phyloP scores from a whole-genome alignment of 192 early-diverging fungal genomes.

The Coemansia asiatica region DNA sequence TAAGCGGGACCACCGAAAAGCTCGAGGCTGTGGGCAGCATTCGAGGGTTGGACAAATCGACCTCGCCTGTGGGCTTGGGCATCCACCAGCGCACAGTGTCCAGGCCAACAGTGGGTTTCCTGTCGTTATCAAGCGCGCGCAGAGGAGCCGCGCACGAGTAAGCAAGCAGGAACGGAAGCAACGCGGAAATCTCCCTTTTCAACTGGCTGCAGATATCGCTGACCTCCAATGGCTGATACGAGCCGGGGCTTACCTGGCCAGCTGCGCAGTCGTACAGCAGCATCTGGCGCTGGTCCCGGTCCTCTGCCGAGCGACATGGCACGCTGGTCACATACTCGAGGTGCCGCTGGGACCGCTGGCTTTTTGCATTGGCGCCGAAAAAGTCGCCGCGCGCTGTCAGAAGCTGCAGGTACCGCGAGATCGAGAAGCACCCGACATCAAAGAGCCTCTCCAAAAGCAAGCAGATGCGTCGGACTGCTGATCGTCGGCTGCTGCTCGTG shows the following conservation, averaged over 20 bases:
- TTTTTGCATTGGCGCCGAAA: slow-evolving; percentile 14
- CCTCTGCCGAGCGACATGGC: slow-evolving; percentile 1
- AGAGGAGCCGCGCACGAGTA: slow-evolving; percentile 23
- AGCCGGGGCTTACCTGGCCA: neutral
- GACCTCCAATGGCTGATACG: neutral
- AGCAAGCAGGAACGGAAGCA: slow-evolving; percentile 19
- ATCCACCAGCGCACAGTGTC: slow-evolving; percentile 34
- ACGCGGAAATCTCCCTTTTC: neutral
- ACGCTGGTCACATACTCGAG: slow-evolving; percentile 25
- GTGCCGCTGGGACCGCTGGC: slow-evolving; percentile 32
- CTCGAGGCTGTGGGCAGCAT: slow-evolving; percentile 18
- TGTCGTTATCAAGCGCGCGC: slow-evolving; percentile 16
- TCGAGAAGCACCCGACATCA: slow-evolving; percentile 35
- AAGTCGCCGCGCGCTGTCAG: slow-evolving; percentile 47
- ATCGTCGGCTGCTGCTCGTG: neutral
- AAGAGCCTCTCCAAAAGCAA: slow-evolving; percentile 36
- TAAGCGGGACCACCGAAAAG: slow-evolving; percentile 10
- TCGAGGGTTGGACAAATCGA: slow-evolving; percentile 12
- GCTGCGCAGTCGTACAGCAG: slow-evolving; percentile 24
- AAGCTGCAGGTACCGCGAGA: slow-evolving; percentile 37
- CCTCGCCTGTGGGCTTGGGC: neutral
- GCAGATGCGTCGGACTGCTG: slow-evolving; percentile 16
- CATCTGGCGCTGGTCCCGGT: slow-evolving; percentile 23
- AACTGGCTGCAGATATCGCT: neutral
- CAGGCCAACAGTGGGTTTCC: slow-evolving; percentile 5